Evolutionary conservation across 495 filamentous ascomycete genomes (phyloP).

Genomic region (Extremus antarcticus): DNA sequence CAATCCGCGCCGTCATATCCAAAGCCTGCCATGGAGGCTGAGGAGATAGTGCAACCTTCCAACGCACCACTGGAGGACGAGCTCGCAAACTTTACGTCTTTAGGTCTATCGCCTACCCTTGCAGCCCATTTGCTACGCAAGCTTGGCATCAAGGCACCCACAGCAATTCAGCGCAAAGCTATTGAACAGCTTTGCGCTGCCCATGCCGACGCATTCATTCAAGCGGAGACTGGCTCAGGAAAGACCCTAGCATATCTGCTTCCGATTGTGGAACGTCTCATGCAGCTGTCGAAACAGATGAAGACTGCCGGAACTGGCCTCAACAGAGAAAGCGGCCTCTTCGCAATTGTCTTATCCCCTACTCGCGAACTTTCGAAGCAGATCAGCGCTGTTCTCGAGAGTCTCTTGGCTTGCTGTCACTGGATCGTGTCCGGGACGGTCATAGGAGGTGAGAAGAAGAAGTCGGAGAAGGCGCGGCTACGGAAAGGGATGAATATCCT

Average conservation of each 20-base stretch:
- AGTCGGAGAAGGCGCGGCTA: conserved; percentile 86
- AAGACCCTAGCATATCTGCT: conserved; percentile 92
- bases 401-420: conserved; percentile 65
- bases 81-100: conserved; percentile 66
- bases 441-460: conserved; percentile 93
- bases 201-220: conserved; percentile 86
- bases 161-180: conserved; percentile 83
- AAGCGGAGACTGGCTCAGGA: conserved; percentile 93
- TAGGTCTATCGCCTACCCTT: conserved; percentile 67
- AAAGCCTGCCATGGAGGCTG: conserved; percentile 21
- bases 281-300: conserved; percentile 49
- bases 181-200: conserved; percentile 68
- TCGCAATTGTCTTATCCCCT: conserved; percentile 82
- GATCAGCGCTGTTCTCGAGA: conserved; percentile 73
- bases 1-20: conserved; percentile 45
- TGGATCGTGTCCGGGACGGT: conserved; percentile 91
- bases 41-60: conserved; percentile 58
- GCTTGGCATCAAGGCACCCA: conserved; percentile 79
- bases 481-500: conserved; percentile 91
- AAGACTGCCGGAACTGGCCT: conserved; percentile 34
- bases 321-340: conserved; percentile 72
- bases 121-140: conserved; percentile 77
- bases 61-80: conserved; percentile 88
- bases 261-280: conserved; percentile 80
- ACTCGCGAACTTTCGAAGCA: conserved; percentile 91